phyloP scores from a whole-genome alignment of 306 rosid genomes.

The Quercus variabilis region DNA sequence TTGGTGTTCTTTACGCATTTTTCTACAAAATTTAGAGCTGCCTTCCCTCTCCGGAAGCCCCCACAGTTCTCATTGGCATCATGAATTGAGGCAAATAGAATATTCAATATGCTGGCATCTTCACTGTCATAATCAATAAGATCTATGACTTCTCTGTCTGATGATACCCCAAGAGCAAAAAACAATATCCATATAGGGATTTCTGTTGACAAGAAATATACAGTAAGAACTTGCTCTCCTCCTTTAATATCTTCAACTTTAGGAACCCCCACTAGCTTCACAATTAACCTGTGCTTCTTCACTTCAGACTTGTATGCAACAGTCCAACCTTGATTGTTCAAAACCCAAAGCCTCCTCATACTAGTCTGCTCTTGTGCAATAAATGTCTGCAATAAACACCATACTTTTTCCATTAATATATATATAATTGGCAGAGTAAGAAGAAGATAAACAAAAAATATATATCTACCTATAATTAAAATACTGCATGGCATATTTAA shows the following conservation, averaged over 20 bases:
- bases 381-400: constrained; percentile 61
- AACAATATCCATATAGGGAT: constrained; percentile 83
- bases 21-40: constrained; percentile 44
- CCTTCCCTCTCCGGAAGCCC: constrained; percentile 47
- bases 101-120: constrained; percentile 55
- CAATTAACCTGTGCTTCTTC: constrained; percentile 71
- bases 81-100: constrained; percentile 70
- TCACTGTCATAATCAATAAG: constrained; percentile 56
- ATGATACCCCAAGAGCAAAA: constrained; percentile 74
- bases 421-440: background rate
- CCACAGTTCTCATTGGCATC: constrained; percentile 54
- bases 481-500: background rate
- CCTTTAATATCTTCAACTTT: constrained; percentile 50
- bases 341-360: constrained; percentile 71
- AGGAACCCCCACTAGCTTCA: constrained; percentile 53
- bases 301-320: constrained; percentile 64
- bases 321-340: constrained; percentile 54
- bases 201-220: constrained; percentile 71
- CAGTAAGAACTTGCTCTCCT: constrained; percentile 65
- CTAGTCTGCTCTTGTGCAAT: constrained; percentile 87
- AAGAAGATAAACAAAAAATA: background rate
- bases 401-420: background rate
- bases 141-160: constrained; percentile 75
- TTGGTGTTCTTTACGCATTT: constrained; percentile 40
- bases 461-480: background rate